Base-by-base conservation (phyloP, 2,329 filamentous ascomycete genomes). In the Colletotrichum viniferum region DNA sequence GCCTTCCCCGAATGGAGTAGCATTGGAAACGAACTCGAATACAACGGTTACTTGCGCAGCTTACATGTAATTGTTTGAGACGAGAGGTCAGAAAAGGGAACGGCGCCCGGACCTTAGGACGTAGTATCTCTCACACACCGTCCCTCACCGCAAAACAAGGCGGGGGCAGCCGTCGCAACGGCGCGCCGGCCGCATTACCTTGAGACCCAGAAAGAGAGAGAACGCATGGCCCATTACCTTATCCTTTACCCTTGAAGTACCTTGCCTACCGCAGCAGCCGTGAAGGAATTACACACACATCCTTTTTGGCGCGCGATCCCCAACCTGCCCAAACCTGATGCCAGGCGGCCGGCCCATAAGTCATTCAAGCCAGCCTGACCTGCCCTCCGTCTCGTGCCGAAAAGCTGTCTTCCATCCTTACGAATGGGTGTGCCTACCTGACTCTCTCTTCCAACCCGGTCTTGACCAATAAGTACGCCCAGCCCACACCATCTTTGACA, bases 91-190 rank as follows among this genome's bases (percentile, higher is more conserved):
- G 16, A 16, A 58, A 18, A 58, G 24, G 26, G 16, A 21, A 38
- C 10, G 5, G 18, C 64, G 65, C 64, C 56, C 70, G 63, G 70
- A 43, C 65, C 56, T 62, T 32, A 52, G 32, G 52, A 72, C 16
- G 28, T 21, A 32, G 24, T 61, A 63, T 73, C 70, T 55, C 36
- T 28, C 24, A 69, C 64, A 68, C 38, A 14, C 43, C 56, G 70
- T 73, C 65, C 70, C 64, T 73, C 65, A 73, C 65, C 71, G 38
- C 65, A 69, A 63, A 69, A 58, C 65, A 63, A 34, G 56, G 55
- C 21, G 56, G 71, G 30, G 30, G 58, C 5, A 8, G 26, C 28
- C 30, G 28, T 69, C 38, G 38, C 55, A 69, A 38, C 30, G 30
- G 32, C 28, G 56, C 36, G 43, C n/a, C 43, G 43, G 18, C 43